Percentiles rank a stretch among this genome's conserved stretches.
Conservation (phyloP, 2,329 filamentous ascomycete species). For the Alternaria consortialis region DNA sequence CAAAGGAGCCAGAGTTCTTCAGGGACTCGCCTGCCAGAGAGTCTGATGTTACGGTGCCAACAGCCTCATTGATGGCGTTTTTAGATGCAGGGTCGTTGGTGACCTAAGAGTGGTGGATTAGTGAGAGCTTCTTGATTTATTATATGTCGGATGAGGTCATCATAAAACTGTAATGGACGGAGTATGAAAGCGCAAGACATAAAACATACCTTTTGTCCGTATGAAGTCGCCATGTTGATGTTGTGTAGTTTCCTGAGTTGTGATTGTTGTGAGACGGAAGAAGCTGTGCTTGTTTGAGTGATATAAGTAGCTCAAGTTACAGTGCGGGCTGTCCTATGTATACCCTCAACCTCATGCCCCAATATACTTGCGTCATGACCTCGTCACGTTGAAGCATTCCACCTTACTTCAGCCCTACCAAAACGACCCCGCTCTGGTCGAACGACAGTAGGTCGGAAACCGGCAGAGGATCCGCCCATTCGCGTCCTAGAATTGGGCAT, state of each 20-base stretch:
- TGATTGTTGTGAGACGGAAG: not conserved
- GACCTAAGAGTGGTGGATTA: constrained; percentile 39
- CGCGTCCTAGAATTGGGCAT: not conserved
- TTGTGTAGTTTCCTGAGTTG: not conserved
- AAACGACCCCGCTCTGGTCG: constrained; percentile 5
- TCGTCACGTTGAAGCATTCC: constrained; percentile 26
- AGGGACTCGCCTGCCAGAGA: constrained; percentile 81
- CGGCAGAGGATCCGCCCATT: not conserved
- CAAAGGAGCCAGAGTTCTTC: constrained; percentile 66
- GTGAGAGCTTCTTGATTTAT: not conserved
- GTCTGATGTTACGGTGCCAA: constrained; percentile 71
- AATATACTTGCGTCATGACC: constrained; percentile 26
- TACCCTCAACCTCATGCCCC: constrained; percentile 10
- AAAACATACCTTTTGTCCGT: constrained; percentile 32
- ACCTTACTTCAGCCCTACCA: constrained; percentile 5
- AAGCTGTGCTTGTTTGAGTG: not conserved
- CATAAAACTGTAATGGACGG: not conserved
- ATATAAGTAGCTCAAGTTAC: not conserved
- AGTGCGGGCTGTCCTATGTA: constrained; percentile 9
- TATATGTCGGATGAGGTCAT: not conserved
- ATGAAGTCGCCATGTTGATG: constrained; percentile 21
- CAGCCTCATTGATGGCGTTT: constrained; percentile 65
- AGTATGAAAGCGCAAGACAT: not conserved
- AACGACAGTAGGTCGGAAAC: not conserved
- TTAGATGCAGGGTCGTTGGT: constrained; percentile 59